Base-by-base conservation (phyloP, 2,329 filamentous ascomycete species). In the Trichoderma simmonsii region DNA sequence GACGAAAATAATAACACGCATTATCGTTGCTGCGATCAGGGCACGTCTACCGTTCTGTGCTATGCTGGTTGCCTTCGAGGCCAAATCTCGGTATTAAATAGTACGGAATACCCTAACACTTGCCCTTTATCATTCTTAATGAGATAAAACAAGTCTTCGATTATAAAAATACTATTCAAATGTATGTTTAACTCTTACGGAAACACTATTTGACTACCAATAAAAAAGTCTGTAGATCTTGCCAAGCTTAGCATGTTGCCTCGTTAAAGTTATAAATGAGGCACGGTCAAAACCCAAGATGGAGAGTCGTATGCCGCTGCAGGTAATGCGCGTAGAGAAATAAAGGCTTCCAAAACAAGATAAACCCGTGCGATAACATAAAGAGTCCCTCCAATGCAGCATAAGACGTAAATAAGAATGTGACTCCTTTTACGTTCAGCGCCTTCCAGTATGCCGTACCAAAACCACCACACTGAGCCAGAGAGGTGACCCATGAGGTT, bases 381-480 rank as follows among this genome's bases (percentile, higher is more conserved):
- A 8, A 70, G n/a, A 9, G 59, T 72, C 9, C 66, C 71, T 1
- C 66, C 66, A 21, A 69, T 56, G 56, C 18, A 69, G 18, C 66
- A 70, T 12, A 71, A 56, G 24, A 51, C 34, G 18, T 57, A 72
- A 5, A 70, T 60, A 0, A 72, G 39, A 6, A 72, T 30, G 32
- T 72, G 64, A 11, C 71, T 72, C 48, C 64, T 43, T 26, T 60
- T 54, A 12, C 71, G 30, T 4, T 32, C 34, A 9, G 57, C 65
- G n/a, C 71, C 71, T 12, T 59, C 65, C 39, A 72, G 32, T 34
- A 72, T 72, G 15, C 67, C 65, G 18, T 70, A 70, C 66, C 59
- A 72, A 11, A 70, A 70, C 71, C 59, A 70, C 71, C 71, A 72
- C 4, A 72, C 32, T 1, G 39, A 30, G 5, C 59, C 59, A 7